These are phyloP conservation scores for Verticillium albo-atrum DNA, from an alignment of 2,329 filamentous ascomycete genomes.

Conservation along the genomic window DNA sequence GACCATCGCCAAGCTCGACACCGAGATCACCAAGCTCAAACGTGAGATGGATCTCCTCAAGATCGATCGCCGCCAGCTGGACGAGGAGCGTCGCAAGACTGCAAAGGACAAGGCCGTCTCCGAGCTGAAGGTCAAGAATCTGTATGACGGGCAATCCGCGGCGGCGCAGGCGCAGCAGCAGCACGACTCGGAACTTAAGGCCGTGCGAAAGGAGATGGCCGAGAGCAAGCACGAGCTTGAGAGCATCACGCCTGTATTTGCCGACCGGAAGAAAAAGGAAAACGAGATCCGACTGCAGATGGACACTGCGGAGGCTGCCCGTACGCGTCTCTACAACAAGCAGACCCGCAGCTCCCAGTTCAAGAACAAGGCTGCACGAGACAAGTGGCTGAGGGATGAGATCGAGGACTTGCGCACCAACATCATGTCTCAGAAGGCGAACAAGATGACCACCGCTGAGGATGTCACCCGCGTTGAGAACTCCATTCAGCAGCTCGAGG, in stretches of 20 bases:
- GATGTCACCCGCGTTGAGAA: constrained; percentile 69
- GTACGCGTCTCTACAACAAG: constrained; percentile 82
- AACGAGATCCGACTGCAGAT: constrained; percentile 65
- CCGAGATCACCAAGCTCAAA: constrained; percentile 72
- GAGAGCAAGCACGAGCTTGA: constrained; percentile 73
- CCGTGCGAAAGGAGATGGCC: constrained; percentile 70
- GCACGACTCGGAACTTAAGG: constrained; percentile 66
- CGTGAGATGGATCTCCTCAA: constrained; percentile 80
- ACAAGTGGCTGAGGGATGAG: constrained; percentile 75
- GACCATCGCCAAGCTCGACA: constrained; percentile 70
- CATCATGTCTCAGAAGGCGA: constrained; percentile 75
- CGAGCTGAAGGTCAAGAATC: constrained; percentile 76
- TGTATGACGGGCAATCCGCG: constrained; percentile 77
- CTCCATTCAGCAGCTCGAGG: constrained; percentile 68
- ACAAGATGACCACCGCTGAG: constrained; percentile 78
- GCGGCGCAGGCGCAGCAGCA: constrained; percentile 68
- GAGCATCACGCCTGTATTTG: constrained; percentile 72
- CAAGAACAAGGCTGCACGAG: constrained; percentile 81
- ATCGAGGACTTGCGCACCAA: constrained; percentile 70
- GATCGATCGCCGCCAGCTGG: constrained; percentile 80
- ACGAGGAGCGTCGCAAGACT: constrained; percentile 81
- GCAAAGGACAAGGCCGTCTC: constrained; percentile 78
- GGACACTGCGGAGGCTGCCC: constrained; percentile 68
- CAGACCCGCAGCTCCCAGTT: constrained; percentile 87
- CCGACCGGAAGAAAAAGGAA: constrained; percentile 69